These are phyloP conservation scores for Cadophora luteo-olivacea DNA, from an alignment of 2,329 filamentous ascomycete genomes.

Conservation along the genomic window DNA sequence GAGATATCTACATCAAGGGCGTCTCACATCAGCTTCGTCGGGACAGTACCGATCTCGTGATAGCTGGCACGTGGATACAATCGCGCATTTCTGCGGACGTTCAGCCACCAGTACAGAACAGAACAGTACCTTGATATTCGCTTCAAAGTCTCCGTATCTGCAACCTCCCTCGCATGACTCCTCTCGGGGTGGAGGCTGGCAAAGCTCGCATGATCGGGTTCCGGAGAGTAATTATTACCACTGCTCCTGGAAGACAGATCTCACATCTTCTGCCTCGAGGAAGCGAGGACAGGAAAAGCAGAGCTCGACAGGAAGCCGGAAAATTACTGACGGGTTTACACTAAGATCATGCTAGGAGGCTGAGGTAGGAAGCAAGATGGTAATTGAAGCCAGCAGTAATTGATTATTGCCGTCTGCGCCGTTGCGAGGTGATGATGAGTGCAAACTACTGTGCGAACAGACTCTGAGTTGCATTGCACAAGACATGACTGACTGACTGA, in stretches of 20 bases:
- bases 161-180: neutral
- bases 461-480: too few relatives aligned
- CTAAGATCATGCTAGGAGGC: too few relatives aligned
- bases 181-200: too few relatives aligned
- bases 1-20: neutral
- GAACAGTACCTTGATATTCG: neutral
- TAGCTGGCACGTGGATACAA: neutral
- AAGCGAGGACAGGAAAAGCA: neutral
- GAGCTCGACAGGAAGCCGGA: neutral
- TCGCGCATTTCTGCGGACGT: neutral
- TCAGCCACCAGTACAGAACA: neutral
- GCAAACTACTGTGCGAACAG: too few relatives aligned
- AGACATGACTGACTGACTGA: too few relatives aligned
- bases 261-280: neutral
- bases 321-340: neutral
- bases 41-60: constrained; percentile 5
- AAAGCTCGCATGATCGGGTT: constrained; percentile 6
- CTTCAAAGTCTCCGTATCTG: constrained; percentile 3
- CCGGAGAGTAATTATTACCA: neutral
- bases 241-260: neutral
- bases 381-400: neutral
- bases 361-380: too few relatives aligned
- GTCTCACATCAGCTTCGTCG: constrained; percentile 2
- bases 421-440: too few relatives aligned
- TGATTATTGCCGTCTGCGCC: too few relatives aligned